phyloP scores from a whole-genome alignment of 2,329 filamentous ascomycete genomes.

The Plenodomus biglobosus region DNA sequence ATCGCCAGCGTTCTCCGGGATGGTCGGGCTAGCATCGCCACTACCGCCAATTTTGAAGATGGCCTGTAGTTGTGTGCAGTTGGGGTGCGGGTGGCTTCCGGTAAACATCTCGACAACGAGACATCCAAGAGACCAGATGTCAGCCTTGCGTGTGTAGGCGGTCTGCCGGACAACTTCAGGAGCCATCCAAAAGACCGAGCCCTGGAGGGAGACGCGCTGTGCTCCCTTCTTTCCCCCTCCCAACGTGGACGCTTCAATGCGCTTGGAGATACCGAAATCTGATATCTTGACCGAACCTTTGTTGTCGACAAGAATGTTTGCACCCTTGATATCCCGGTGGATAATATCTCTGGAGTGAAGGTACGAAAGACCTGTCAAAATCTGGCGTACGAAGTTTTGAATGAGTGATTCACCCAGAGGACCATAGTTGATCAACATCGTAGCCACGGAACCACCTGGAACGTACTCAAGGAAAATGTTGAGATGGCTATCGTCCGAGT shows the following conservation, averaged over 20 bases:
- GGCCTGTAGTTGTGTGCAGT: conserved; percentile 94
- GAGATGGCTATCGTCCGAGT: conserved; percentile 84
- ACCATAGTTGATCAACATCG: conserved; percentile 98
- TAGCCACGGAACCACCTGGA: conserved; percentile 93
- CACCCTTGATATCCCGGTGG: conserved; percentile 97
- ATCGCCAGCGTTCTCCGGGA: conserved; percentile 81
- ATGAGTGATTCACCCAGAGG: conserved; percentile 91
- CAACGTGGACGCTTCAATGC: conserved; percentile 87
- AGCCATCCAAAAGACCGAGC: conserved; percentile 99
- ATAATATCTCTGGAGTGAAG: conserved; percentile 95
- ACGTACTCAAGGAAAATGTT: conserved; percentile 99
- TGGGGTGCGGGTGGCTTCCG: conserved; percentile 91
- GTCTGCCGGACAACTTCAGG: conserved; percentile 98
- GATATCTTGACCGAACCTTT: conserved; percentile 99
- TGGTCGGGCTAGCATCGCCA: conserved; percentile 80
- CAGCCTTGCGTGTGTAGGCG: conserved; percentile 95
- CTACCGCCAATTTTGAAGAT: conserved; percentile 95
- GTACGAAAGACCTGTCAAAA: conserved; percentile 87
- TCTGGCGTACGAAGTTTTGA: conserved; percentile 95
- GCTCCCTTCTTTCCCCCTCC: conserved; percentile 36
- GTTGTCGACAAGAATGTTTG: conserved; percentile 98
- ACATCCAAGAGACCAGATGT: conserved; percentile 97
- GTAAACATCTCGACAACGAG: conserved; percentile 99
- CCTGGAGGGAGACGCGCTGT: conserved; percentile 75
- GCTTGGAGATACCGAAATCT: conserved; percentile 98